These are phyloP conservation scores for Annulohypoxylon maeteangense DNA, from an alignment of 495 filamentous ascomycete species.

Conservation along the genomic window DNA sequence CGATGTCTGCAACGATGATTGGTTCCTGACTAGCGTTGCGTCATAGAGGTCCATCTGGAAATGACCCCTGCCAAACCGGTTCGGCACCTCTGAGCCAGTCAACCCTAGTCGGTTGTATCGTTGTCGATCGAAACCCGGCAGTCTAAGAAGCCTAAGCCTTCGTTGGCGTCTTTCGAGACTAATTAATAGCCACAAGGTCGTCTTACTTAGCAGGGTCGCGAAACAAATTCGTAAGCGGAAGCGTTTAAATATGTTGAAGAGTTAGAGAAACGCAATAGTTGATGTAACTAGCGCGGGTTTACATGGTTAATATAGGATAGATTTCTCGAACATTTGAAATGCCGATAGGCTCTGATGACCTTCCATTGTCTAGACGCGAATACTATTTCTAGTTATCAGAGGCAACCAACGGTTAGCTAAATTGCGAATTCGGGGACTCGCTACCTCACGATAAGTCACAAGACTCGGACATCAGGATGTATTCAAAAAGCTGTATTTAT, in stretches of 20 bases:
- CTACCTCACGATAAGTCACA: neutral
- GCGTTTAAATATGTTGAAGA: conserved; percentile 15
- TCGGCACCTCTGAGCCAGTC: conserved; percentile 35
- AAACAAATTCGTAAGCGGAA: conserved; percentile 8
- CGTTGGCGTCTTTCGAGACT: conserved; percentile 6
- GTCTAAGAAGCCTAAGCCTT: conserved; percentile 5
- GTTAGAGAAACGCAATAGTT: too few species aligned
- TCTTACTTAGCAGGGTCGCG: conserved; percentile 5
- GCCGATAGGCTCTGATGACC: neutral
- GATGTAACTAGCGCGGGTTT: neutral
- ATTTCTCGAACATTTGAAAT: neutral
- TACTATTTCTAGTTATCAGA: neutral
- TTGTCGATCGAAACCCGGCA: conserved; percentile 2
- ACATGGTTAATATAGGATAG: neutral
- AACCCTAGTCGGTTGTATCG: neutral
- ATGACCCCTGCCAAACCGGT: conserved; percentile 37
- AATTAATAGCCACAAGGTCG: conserved; percentile 10
- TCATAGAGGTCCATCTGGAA: conserved; percentile 34
- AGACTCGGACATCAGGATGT: neutral
- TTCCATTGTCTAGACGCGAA: neutral
- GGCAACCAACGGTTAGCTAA: neutral
- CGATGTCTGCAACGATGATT: conserved; percentile 38
- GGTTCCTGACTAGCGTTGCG: conserved; percentile 30
- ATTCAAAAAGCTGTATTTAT: neutral
- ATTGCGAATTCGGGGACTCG: neutral